Evolutionary conservation across 306 rosid genomes (phyloP), one percentile per base, ranked within the genome.

Genomic region (Comarum palustre): DNA sequence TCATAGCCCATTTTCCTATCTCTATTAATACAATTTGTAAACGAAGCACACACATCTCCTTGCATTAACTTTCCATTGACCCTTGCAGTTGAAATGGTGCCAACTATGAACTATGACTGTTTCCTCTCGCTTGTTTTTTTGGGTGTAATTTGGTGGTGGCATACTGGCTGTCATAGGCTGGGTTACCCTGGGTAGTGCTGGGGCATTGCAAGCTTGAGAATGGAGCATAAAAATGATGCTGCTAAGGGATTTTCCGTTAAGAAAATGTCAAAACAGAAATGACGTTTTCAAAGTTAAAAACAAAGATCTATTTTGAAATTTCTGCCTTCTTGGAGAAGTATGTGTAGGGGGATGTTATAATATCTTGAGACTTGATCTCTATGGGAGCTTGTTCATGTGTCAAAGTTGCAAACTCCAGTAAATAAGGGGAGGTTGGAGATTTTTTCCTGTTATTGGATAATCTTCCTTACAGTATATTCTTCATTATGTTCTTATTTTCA

Each of bases 401-500:
- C 64, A 20, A 24, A 58, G 4, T 32, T 34, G 61, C 66, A n/a
- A 3, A 36, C 45, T 50, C 60, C 9, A 9, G 41, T 29, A 27
- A 55, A 43, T 24, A 36, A 47, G 41, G 66, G 31, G 64, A 39
- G 45, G 58, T 50, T 60, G 12, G 12, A 36, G 42, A 48, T 2
- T 22, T 9, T 16, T 20, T 57, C 6, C 29, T 55, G 20, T 22
- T 14, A 39, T 47, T 69, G 24, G n/a, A 32, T 50, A 42, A 4
- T 41, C 72, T 22, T 66, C 41, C 43, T 42, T 14, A 43, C 31
- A 31, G 57, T 48, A 34, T 73, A 2, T 77, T 32, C 45, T 76
- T 61, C 31, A 31, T 47, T 48, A 34, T 73, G 3, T 77, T 32
- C 50, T 76, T 62, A 62, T 80, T 86, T 83, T 79, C 88, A 95